These are phyloP conservation scores for Dysphania ambrosioides DNA, from an alignment of 148 eudicot genomes.

Conservation along the genomic window DNA sequence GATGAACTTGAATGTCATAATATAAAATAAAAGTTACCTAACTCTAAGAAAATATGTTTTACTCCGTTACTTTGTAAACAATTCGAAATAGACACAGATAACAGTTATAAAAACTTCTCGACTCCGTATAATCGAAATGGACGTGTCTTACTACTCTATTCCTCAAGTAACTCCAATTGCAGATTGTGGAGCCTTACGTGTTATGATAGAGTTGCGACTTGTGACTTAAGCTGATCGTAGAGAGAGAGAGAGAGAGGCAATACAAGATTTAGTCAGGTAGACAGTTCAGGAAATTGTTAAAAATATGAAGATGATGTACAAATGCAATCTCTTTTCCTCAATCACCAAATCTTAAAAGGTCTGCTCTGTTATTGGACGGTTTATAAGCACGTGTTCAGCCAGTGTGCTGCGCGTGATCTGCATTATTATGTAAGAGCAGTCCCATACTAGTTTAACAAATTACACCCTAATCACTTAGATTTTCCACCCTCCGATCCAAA, in stretches of 20 bases:
- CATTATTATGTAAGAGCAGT: slow-evolving; percentile 9
- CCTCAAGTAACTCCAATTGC: background rate
- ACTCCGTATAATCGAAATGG: no score
- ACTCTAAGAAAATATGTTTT: no score
- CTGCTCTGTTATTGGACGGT: slow-evolving; percentile 11
- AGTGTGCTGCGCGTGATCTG: background rate
- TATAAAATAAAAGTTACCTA: no score
- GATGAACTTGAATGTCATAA: no score
- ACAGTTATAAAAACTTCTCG: no score
- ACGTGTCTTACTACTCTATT: no score
- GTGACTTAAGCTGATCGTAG: background rate
- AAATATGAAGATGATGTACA: background rate
- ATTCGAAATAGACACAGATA: no score
- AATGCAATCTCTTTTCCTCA: background rate
- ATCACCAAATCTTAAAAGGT: slow-evolving; percentile 8
- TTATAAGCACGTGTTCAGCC: slow-evolving; percentile 14
- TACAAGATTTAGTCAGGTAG: slow-evolving; percentile 12
- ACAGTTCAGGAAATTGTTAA: background rate
- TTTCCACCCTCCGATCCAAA: no score
- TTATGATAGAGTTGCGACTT: background rate
- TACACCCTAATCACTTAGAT: no score
- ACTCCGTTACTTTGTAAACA: no score
- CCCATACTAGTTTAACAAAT: background rate
- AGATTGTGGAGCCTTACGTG: background rate
- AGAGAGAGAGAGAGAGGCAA: background rate